Evolutionary conservation across 257 asterid species (phyloP), one percentile per base, ranked within the genome.

Genomic region (Solanum dulcamara): DNA sequence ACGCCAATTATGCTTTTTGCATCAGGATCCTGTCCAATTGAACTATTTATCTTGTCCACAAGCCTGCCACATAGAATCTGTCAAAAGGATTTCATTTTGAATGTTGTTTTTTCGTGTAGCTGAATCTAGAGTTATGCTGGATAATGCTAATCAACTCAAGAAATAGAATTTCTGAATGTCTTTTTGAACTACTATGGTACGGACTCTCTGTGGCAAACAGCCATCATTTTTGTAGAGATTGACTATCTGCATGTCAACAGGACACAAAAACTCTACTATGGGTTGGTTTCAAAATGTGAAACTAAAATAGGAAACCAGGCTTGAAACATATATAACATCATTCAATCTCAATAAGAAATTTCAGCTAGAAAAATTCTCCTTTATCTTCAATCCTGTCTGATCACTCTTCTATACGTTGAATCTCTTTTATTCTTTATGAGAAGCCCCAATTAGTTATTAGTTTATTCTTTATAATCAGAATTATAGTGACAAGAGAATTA

Each of bases 1-100:
- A 96, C 98, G 77, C 98, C 99, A 13, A 96, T 96, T 80, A 96
- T 93, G 93, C 92, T 90, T 89, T 93, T 96, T 33, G 99, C 97
- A 51, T 90, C 85, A 7, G 97, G 95, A 89, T 96, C 99, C 88
- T 95, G 98, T 72, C 99, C 99, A 32, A 96, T 95, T 9, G 98
- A 96, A 88, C 32, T 90, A 89, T 96, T 96, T 91, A 96, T 96
- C 93, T 93, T 96, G 90, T 96, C 98, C 88, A 96, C 99, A 84
- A 96, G 90, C 99, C 99, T 96, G 93, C 88, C 85, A 62, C 28
- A 24, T 62, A 59, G 55, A 48, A 79, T 64, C 42, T 79, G 64
- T 79, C 83, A 79, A 79, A 44, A 79, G 64, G 64, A 79, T 79
- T 79, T 79, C 60, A 48, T 48, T 44, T 48, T 79, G 83, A 48